These are phyloP conservation scores for Ustanciosporium gigantosporum DNA, from an alignment of 1,284 basidiomycete genomes.

Conservation along the genomic window DNA sequence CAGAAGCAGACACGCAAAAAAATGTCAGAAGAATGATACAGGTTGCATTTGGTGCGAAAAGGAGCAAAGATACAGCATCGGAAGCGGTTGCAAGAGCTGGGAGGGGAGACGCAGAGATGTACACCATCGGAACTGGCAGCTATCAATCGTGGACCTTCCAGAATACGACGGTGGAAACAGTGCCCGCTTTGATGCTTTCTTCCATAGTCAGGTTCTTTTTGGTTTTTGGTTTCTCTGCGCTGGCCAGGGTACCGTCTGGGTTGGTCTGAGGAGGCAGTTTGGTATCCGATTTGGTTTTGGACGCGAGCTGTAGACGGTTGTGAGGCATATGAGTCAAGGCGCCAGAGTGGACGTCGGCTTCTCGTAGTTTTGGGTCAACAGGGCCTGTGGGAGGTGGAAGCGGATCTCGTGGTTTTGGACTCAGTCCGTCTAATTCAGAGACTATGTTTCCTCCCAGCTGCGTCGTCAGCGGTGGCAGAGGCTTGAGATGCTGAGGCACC, in stretches of 20 bases:
- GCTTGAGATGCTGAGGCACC: conserved; percentile 68
- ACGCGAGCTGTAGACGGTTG: conserved; percentile 50
- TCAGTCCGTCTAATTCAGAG: conserved; percentile 18
- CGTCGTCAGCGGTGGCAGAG: conserved; percentile 61
- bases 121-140: too few relatives aligned
- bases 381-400: conserved; percentile 4
- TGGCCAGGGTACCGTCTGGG: not conserved
- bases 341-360: conserved; percentile 47
- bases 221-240: conserved; percentile 5
- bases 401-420: conserved; percentile 6
- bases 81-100: too few relatives aligned
- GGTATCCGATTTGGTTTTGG: conserved; percentile 36
- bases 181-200: conserved; percentile 46
- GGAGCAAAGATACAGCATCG: too few relatives aligned
- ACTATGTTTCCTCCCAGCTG: conserved; percentile 11
- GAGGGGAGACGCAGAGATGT: too few relatives aligned
- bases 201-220: conserved; percentile 41
- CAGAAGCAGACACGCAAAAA: too few relatives aligned
- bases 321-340: conserved; percentile 55
- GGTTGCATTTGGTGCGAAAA: too few relatives aligned
- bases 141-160: conserved; percentile 44
- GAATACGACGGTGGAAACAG: conserved; percentile 47
- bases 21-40: too few relatives aligned
- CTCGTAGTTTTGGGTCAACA: conserved; percentile 25
- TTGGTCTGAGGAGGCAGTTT: conserved; percentile 4